phyloP scores from a whole-genome alignment of 352 stramenopile genomes.

The Globisporangium canariense region DNA sequence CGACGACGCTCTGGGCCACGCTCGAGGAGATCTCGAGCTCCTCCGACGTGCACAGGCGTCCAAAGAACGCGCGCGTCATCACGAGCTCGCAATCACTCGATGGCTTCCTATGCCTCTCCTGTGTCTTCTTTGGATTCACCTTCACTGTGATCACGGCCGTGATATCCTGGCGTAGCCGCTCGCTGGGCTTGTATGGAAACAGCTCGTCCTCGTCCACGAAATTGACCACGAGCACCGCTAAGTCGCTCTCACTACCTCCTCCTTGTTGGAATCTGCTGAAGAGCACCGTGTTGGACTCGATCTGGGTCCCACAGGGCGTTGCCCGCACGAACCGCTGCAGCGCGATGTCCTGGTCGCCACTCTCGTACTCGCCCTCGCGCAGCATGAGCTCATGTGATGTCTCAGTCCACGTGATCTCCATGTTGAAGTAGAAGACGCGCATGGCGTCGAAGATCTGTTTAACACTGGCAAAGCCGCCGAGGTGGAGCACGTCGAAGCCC shows the following conservation, averaged over 20 bases:
- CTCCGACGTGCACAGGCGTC: neutral
- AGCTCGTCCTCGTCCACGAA: slow-evolving; percentile 11
- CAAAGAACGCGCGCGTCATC: slow-evolving; percentile 5
- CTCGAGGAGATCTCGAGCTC: neutral
- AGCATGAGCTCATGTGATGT: slow-evolving; percentile 32
- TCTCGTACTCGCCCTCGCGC: slow-evolving; percentile 30
- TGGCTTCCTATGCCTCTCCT: neutral
- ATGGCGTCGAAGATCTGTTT: slow-evolving; percentile 6
- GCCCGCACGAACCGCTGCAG: slow-evolving; percentile 5
- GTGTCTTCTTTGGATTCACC: neutral
- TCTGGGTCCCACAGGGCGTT: slow-evolving; percentile 11
- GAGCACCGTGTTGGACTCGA: slow-evolving; percentile 41
- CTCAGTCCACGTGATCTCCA: slow-evolving; percentile 19
- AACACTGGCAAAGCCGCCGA: slow-evolving; percentile 9
- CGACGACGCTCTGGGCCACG: neutral
- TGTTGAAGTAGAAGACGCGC: slow-evolving; percentile 12
- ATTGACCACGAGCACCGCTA: neutral
- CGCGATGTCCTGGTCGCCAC: neutral
- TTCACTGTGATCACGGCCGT: neutral
- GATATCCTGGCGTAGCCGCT: slow-evolving; percentile 9
- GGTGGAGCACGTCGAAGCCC: slow-evolving; percentile 20
- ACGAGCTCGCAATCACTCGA: neutral
- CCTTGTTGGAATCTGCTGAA: slow-evolving; percentile 19
- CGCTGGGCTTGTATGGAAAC: slow-evolving; percentile 3
- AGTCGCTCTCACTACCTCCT: neutral